phyloP scores from a whole-genome alignment of 192 early-diverging fungal species.

The Umbelopsis isabellina region DNA sequence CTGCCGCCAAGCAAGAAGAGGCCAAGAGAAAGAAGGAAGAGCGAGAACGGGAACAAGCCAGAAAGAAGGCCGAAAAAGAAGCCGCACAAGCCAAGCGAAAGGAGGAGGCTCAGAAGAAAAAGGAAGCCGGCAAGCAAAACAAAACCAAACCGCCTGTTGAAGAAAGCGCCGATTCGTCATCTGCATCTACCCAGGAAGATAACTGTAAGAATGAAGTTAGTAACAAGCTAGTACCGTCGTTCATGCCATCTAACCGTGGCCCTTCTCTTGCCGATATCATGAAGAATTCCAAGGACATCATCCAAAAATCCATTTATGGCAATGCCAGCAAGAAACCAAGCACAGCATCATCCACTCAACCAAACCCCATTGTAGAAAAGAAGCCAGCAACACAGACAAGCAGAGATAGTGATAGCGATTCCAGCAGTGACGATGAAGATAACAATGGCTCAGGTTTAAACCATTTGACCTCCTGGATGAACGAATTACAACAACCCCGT shows the following conservation, averaged over 20 bases:
- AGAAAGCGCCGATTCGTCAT: not conserved
- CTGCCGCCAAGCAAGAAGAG: no score
- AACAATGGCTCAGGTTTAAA: not conserved
- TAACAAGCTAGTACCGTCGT: slow-evolving; percentile 5
- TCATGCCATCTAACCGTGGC: slow-evolving; percentile 1
- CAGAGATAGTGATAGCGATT: not conserved
- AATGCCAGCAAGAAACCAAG: not conserved
- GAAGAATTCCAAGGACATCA: not conserved
- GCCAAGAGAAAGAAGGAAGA: no score
- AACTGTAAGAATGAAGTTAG: not conserved
- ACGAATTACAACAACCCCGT: not conserved
- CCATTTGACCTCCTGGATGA: not conserved
- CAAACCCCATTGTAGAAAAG: not conserved
- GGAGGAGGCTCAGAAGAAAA: no score
- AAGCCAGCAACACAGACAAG: not conserved
- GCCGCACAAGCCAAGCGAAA: no score
- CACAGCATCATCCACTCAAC: not conserved
- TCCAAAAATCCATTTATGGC: not conserved
- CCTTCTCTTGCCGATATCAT: not conserved
- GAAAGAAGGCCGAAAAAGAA: no score
- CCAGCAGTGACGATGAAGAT: not conserved
- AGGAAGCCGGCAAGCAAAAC: not conserved
- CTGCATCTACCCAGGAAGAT: not conserved
- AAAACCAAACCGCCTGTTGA: not conserved
- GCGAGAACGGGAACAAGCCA: no score